Base-by-base conservation (phyloP, 2,329 filamentous ascomycete species). In the Phialophora macrospora region DNA sequence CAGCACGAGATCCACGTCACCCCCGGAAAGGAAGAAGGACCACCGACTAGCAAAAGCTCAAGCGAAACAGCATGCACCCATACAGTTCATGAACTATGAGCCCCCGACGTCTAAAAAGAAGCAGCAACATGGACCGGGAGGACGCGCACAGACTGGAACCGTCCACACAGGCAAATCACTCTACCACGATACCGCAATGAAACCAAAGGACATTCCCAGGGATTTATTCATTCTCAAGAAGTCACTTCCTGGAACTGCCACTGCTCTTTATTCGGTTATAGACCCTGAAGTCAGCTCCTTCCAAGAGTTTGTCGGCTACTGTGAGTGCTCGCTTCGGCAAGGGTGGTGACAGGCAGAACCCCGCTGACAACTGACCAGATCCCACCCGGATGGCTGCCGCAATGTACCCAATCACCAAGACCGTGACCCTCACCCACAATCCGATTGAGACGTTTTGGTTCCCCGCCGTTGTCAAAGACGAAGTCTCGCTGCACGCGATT, bases 251-350 rank as follows among this genome's bases (percentile, higher is more conserved):
- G 65, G 62, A 12, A 62, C 64, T 6, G 46, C 62, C 4, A 56
- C 62, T 24, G 26, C 67, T 17, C 56, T 67, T 2, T 69, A 63
- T 38, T 55, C 49, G n/a, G 32, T 65, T n/a, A 67, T 69, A 34
- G 67, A 67, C n/a, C 64, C 67, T 55, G 64, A 67, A 65, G 64
- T 62, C 3, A 60, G 60, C 46, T 52, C 48, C 17, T 69, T 69
- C 51, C 64, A 69, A 48, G 38, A 44, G 6, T 65, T 63, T 41
- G 8, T 67, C 8, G 32, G 28, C 26, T 67, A 69, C 24, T 69
- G 67, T 69, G 49, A 56, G 65, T 60, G 3, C 46, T 9, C 24
- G 20, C n/a, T 22, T 48, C 22, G 32, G 7, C 26, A 22, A 34
- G 49, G 6, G 12, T 38, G 2, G 14, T n/a, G 11, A 46, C 24